Evolutionary conservation across 2,329 filamentous ascomycete species (phyloP).

Genomic region (Aspergillus sp.): DNA sequence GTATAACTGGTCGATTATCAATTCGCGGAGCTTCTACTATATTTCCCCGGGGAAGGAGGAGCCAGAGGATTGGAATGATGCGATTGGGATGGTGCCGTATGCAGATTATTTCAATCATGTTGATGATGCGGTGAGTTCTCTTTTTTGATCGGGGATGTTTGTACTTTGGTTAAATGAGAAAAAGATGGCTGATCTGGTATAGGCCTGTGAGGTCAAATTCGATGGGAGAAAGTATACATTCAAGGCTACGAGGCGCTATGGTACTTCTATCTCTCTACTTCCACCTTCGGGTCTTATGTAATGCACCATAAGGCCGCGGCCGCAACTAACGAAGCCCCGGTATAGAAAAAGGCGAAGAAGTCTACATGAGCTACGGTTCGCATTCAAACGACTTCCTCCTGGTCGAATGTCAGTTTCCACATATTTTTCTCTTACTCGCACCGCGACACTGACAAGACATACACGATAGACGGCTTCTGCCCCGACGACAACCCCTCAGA

Average conservation of each 20-base stretch:
- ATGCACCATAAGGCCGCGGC: background rate
- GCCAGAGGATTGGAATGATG: constrained; percentile 42
- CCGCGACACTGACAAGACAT: background rate
- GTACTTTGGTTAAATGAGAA: background rate
- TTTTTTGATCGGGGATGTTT: background rate
- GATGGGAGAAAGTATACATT: constrained; percentile 33
- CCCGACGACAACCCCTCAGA: constrained; percentile 41
- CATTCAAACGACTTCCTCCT: constrained; percentile 44
- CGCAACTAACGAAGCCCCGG: background rate
- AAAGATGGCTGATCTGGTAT: constrained; percentile 1
- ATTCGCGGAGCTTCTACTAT: constrained; percentile 64
- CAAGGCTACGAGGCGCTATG: constrained; percentile 30
- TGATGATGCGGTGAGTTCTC: constrained; percentile 37
- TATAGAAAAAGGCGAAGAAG: constrained; percentile 41
- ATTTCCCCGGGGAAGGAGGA: constrained; percentile 43
- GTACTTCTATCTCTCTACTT: constrained; percentile 18
- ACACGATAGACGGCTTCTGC: constrained; percentile 42
- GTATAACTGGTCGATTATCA: constrained; percentile 63
- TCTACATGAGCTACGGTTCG: constrained; percentile 45
- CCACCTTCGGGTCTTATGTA: background rate
- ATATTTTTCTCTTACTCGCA: background rate
- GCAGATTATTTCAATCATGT: constrained; percentile 49
- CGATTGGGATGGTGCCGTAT: constrained; percentile 46
- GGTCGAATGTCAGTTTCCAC: constrained; percentile 37
- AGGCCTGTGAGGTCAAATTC: constrained; percentile 35